Percentiles rank a stretch among this genome's conserved stretches.
Conservation (phyloP, 2,329 filamentous ascomycete genomes). For the Colletotrichum theobromicola region DNA sequence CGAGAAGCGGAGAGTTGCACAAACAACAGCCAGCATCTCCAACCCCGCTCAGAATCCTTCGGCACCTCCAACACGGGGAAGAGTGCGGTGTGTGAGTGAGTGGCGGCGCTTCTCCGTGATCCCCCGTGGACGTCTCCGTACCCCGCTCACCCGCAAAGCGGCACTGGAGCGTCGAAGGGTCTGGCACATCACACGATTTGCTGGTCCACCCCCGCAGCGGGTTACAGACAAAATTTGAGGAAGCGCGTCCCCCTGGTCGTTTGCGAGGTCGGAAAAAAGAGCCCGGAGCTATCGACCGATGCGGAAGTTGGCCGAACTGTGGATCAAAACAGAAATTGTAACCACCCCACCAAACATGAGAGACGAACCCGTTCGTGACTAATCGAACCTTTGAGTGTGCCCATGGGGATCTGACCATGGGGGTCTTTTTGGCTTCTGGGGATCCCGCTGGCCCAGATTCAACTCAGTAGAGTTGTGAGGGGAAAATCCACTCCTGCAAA, state of each 20-base stretch:
- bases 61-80: not conserved
- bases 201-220: constrained; percentile 7
- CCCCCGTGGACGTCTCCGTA: not conserved
- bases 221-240: not conserved
- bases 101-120: not conserved
- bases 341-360: not conserved
- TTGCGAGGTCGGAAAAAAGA: not conserved
- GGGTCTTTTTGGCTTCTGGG: constrained; percentile 12
- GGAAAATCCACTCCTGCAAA: constrained; percentile 1
- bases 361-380: not conserved
- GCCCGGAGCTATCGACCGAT: constrained; percentile 3
- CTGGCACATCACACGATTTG: not conserved
- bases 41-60: constrained; percentile 2
- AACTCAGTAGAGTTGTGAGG: not conserved
- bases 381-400: not conserved
- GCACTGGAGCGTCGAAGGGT: not conserved
- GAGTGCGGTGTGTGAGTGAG: not conserved
- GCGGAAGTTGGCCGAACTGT: constrained; percentile 19
- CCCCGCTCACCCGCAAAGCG: not conserved
- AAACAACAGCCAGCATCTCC: not conserved
- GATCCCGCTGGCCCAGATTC: constrained; percentile 13
- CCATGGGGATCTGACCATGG: constrained; percentile 13
- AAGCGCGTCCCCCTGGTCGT: not conserved
- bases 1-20: not conserved
- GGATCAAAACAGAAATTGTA: constrained; percentile 9